A percentile compares a stretch with the other conserved stretches of the same genome.
These are phyloP conservation scores for Sarocladium kiliense DNA, from an alignment of 2,329 filamentous ascomycete genomes.

Conservation along the genomic window DNA sequence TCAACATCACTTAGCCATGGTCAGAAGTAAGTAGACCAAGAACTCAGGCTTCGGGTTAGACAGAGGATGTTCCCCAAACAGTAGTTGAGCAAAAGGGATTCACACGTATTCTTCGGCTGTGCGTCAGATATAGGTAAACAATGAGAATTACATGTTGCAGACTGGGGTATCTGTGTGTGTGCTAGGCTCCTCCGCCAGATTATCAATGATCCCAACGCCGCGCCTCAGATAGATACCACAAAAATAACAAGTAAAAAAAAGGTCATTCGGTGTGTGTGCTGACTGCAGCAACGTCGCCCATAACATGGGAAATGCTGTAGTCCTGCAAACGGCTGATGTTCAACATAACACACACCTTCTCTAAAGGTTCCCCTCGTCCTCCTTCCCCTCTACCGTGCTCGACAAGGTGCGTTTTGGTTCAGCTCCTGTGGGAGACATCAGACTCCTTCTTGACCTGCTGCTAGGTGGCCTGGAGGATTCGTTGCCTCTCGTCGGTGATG, in stretches of 20 bases:
- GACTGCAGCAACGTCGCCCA: no score
- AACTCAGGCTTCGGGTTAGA: no score
- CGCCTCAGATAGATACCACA: background rate
- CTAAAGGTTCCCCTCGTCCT: background rate
- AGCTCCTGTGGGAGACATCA: background rate
- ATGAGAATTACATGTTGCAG: no score
- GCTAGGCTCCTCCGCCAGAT: background rate
- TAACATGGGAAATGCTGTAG: no score
- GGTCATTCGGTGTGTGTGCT: no score
- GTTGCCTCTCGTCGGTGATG: background rate
- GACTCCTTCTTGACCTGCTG: background rate
- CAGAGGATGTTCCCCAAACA: no score
- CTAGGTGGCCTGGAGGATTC: background rate
- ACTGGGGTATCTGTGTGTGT: background rate
- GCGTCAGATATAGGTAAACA: no score
- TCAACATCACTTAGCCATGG: no score
- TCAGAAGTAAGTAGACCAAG: no score
- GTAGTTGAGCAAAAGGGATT: no score
- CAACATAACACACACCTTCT: background rate
- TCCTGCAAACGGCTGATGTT: no score
- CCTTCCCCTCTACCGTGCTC: background rate
- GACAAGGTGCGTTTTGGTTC: slow-evolving; percentile 1
- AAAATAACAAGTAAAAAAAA: background rate
- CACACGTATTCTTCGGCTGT: no score
- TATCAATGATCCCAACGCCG: background rate